Conservation (phyloP, 352 stramenopile genomes). For the Pythium guiyangense region DNA sequence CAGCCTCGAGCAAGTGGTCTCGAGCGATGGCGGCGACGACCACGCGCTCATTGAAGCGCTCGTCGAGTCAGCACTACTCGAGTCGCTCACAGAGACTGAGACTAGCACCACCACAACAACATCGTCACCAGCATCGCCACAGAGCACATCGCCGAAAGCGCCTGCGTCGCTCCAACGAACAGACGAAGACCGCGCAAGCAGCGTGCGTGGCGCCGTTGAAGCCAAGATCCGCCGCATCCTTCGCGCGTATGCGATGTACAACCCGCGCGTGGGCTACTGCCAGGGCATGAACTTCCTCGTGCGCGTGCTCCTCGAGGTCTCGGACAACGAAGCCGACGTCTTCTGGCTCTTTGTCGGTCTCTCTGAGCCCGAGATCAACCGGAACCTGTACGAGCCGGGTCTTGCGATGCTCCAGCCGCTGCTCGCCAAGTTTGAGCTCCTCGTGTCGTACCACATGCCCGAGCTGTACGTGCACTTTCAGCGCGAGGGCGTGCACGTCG, state of each 20-base stretch:
- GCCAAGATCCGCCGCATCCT: conserved; percentile 74
- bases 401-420: conserved; percentile 65
- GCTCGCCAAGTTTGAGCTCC: conserved; percentile 57
- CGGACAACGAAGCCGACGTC: conserved; percentile 61
- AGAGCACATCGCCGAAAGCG: too few species aligned
- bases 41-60: conserved; percentile 10
- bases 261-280: conserved; percentile 78
- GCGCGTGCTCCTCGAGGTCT: conserved; percentile 60
- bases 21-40: neutral
- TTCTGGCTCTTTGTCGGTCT: conserved; percentile 84
- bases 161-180: too few species aligned
- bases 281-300: conserved; percentile 89
- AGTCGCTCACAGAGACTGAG: neutral
- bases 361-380: conserved; percentile 64
- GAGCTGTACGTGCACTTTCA: conserved; percentile 56
- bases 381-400: conserved; percentile 74
- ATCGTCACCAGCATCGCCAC: neutral
- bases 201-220: conserved; percentile 19
- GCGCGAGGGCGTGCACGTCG: conserved; percentile 55
- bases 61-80: conserved; percentile 3
- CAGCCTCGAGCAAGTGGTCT: neutral
- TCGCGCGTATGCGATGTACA: conserved; percentile 77
- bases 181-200: neutral
- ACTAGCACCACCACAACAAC: neutral
- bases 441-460: conserved; percentile 65